Percentiles rank a stretch among this genome's conserved stretches.
Evolutionary conservation across 768 basidiomycete genomes (phyloP).

Genomic region (Mycena belliarum): DNA sequence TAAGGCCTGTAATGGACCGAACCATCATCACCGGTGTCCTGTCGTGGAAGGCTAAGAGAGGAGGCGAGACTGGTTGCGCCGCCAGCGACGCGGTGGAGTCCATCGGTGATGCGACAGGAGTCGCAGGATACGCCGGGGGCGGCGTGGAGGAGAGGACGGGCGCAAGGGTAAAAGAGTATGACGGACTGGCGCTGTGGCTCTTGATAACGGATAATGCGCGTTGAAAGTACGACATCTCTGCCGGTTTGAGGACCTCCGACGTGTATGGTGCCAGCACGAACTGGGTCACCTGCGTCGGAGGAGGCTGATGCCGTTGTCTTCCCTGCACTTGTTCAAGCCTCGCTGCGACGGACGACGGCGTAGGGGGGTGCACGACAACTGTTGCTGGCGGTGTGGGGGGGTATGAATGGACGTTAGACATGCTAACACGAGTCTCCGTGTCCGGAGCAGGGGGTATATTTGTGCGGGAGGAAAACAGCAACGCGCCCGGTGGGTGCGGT

Average conservation of each 20-base stretch:
- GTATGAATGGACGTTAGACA: conserved; percentile 50
- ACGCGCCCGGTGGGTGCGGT: conserved; percentile 50
- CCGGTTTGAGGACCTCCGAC: conserved; percentile 27
- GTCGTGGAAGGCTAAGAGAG: conserved; percentile 70
- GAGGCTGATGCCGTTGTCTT: conserved; percentile 10
- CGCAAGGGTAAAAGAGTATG: conserved; percentile 62
- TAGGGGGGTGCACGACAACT: conserved; percentile 33
- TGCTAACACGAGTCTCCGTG: conserved; percentile 36
- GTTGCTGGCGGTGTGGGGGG: conserved; percentile 54
- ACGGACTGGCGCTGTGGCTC: conserved; percentile 54
- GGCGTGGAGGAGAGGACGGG: conserved; percentile 29
- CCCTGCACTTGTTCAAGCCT: conserved; percentile 25
- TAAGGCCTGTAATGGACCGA: conserved; percentile 55
- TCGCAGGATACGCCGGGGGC: conserved; percentile 21
- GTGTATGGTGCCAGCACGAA: conserved; percentile 55
- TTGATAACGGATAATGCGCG: conserved; percentile 52
- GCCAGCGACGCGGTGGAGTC: conserved; percentile 21
- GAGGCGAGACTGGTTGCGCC: conserved; percentile 27
- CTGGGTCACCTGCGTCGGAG: conserved; percentile 45
- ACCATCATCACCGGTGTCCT: conserved; percentile 67
- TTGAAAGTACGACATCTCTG: conserved; percentile 47
- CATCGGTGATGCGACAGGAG: conserved; percentile 11
- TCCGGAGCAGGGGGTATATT: conserved; percentile 31
- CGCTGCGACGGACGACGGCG: conserved; percentile 32
- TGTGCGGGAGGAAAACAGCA: conserved; percentile 55